phyloP scores from a whole-genome alignment of 2,329 filamentous ascomycete species.

The Fusarium sp. region DNA sequence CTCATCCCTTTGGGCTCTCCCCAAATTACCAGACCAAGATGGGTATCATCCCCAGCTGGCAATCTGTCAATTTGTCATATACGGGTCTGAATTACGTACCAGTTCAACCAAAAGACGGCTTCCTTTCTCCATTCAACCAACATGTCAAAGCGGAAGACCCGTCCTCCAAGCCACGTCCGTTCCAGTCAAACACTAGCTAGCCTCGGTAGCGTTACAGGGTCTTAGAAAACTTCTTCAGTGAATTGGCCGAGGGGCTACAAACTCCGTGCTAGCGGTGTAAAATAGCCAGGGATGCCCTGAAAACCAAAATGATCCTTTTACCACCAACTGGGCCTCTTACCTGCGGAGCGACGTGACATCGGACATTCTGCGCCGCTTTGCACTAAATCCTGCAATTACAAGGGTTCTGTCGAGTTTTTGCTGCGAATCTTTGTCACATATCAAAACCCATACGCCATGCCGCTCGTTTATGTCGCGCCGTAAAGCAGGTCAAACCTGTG shows the following conservation, averaged over 20 bases:
- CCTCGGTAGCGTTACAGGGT: background rate
- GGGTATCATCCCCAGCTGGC: background rate
- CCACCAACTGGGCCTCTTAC: slow-evolving; percentile 1
- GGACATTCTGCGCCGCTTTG: slow-evolving; percentile 9
- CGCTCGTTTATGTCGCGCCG: background rate
- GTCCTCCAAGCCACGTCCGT: background rate
- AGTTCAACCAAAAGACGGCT: background rate
- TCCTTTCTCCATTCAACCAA: background rate
- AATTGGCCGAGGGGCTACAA: background rate
- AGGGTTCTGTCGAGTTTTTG: background rate
- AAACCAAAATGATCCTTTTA: background rate
- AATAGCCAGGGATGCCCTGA: slow-evolving; percentile 4
- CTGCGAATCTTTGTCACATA: slow-evolving; percentile 2
- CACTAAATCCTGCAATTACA: slow-evolving; percentile 2
- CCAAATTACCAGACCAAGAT: background rate
- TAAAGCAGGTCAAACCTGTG: background rate
- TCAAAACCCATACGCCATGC: slow-evolving; percentile 1
- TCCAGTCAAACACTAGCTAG: background rate
- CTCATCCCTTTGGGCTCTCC: background rate
- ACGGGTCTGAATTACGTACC: slow-evolving; percentile 12
- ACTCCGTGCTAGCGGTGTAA: background rate
- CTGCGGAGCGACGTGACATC: slow-evolving; percentile 25
- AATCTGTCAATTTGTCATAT: background rate
- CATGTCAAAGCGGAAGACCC: background rate
- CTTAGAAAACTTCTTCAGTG: too few relatives aligned